Conservation (phyloP, 345 rosid species). For the Populus alba region DNA sequence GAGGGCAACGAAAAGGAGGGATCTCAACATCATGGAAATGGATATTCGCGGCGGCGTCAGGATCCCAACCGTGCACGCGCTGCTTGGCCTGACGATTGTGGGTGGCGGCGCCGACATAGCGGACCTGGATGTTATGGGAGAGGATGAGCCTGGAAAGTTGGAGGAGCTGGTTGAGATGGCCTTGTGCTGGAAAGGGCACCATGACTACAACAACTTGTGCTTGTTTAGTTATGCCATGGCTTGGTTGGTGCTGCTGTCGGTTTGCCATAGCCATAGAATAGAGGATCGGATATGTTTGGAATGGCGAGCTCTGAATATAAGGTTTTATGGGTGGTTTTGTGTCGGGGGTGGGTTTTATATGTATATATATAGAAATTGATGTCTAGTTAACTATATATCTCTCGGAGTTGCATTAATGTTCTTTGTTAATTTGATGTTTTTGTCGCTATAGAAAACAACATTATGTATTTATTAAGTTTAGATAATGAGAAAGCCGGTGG, state of each 20-base stretch:
- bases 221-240: not conserved
- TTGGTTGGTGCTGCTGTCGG: not conserved
- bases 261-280: not conserved
- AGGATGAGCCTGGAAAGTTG: constrained; percentile 46
- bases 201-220: constrained; percentile 33
- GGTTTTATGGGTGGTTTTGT: not conserved
- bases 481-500: not conserved
- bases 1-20: constrained; percentile 35
- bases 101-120: constrained; percentile 37
- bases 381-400: too few species aligned
- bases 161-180: constrained; percentile 57
- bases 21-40: constrained; percentile 37
- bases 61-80: constrained; percentile 39
- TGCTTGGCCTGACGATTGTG: constrained; percentile 44
- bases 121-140: constrained; percentile 38
- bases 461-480: too few species aligned
- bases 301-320: not conserved
- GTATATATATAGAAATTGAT: not conserved
- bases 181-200: constrained; percentile 60
- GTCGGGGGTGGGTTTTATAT: not conserved
- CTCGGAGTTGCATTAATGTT: too few species aligned
- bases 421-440: not conserved
- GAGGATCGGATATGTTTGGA: not conserved
- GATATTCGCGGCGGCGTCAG: constrained; percentile 7
- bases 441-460: not conserved